phyloP scores from a whole-genome alignment of 2,329 filamentous ascomycete genomes.

The Neofusicoccum sp. region DNA sequence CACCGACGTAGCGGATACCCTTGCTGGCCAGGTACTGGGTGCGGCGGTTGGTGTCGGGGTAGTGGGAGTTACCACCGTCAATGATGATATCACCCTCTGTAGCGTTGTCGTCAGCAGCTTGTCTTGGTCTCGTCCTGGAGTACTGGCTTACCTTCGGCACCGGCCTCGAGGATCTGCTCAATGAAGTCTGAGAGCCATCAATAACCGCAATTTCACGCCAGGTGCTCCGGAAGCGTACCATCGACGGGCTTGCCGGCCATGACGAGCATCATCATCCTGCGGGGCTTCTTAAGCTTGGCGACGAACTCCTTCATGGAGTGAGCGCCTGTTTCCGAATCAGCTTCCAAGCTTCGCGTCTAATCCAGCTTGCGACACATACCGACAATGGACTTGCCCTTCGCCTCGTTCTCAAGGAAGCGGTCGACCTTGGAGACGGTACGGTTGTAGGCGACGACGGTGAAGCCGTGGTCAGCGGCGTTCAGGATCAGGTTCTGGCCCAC shows the following conservation, averaged over 20 bases:
- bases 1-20: conserved; percentile 93
- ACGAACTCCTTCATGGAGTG: conserved; percentile 93
- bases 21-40: conserved; percentile 82
- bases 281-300: conserved; percentile 93
- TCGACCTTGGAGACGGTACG: conserved; percentile 98
- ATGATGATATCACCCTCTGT: conserved; percentile 80
- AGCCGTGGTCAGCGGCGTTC: conserved; percentile 62
- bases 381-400: conserved; percentile 80
- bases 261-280: conserved; percentile 97
- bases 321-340: conserved; percentile 58
- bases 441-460: conserved; percentile 98
- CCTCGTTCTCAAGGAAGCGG: conserved; percentile 76
- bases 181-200: conserved; percentile 69
- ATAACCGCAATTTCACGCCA: not conserved
- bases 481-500: conserved; percentile 57
- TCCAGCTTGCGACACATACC: not conserved
- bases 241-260: conserved; percentile 98
- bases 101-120: not conserved
- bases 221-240: conserved; percentile 21
- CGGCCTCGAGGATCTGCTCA: conserved; percentile 72
- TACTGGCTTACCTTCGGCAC: conserved; percentile 28
- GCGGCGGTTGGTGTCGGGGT: conserved; percentile 97
- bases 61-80: conserved; percentile 98
- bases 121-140: not conserved
- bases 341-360: not conserved